A percentile compares a stretch with the other conserved stretches of the same genome.
These are phyloP conservation scores for Tetradesmus lagerheimii DNA, from an alignment of 139 green algal species.

Conservation along the genomic window DNA sequence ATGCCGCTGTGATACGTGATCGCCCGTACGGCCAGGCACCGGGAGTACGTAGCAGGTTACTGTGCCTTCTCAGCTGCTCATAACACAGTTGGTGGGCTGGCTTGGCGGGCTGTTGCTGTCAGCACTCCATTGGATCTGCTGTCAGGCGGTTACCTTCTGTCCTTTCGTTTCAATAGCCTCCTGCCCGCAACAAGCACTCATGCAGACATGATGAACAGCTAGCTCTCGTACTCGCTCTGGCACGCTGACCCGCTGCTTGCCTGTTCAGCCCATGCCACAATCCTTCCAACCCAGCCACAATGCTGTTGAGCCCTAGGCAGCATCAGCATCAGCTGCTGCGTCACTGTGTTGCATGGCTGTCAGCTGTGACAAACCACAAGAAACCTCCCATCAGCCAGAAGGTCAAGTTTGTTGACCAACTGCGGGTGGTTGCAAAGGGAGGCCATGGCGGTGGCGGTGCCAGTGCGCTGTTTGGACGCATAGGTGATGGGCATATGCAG, in stretches of 20 bases:
- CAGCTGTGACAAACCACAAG: neutral
- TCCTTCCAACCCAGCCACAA: no score
- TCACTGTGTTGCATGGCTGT: neutral
- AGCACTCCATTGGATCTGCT: no score
- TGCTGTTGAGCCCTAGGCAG: neutral
- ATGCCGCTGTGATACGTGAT: no score
- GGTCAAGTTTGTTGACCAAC: constrained; percentile 36
- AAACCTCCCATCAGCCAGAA: constrained; percentile 39
- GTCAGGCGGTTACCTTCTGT: no score
- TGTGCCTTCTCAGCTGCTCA: neutral
- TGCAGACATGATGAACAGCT: neutral
- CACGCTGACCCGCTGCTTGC: neutral
- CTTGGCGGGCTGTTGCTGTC: neutral
- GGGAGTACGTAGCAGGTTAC: neutral
- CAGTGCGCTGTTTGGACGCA: constrained; percentile 36
- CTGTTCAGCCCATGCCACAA: neutral
- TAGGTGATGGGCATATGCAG: neutral
- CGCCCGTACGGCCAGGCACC: neutral
- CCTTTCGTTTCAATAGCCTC: no score
- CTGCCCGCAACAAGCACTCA: neutral
- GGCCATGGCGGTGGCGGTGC: constrained; percentile 43
- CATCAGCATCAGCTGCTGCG: neutral
- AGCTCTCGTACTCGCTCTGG: neutral
- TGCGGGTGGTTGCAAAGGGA: constrained; percentile 39
- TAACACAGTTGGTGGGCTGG: neutral